Evolutionary conservation across 345 rosid species (phyloP).

Genomic region (Erodium maritimum): DNA sequence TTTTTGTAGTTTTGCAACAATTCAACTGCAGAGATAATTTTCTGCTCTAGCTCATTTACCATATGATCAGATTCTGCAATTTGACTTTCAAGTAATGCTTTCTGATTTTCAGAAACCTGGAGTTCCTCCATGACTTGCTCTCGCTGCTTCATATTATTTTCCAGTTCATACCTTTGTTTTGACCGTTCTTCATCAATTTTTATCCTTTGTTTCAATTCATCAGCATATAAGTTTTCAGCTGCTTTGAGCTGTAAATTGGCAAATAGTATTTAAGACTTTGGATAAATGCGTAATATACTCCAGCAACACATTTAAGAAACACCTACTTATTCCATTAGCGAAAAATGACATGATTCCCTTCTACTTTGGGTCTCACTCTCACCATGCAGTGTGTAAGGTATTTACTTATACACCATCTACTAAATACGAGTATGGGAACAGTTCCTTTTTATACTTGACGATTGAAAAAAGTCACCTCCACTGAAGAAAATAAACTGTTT

Average conservation of each 20-base stretch:
- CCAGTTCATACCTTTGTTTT: conserved; percentile 19
- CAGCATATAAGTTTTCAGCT: conserved; percentile 25
- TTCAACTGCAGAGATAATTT: conserved; percentile 9
- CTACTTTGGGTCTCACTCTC: no score
- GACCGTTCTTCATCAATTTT: conserved; percentile 19
- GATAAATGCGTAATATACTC: no score
- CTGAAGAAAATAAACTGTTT: no score
- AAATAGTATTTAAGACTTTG: no score
- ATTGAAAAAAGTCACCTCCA: neutral
- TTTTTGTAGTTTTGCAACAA: conserved; percentile 11
- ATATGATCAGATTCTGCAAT: conserved; percentile 2
- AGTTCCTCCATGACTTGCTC: neutral
- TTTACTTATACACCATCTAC: no score
- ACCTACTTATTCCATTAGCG: no score
- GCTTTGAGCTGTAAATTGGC: conserved; percentile 23
- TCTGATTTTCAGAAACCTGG: neutral
- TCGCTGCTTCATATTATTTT: conserved; percentile 16
- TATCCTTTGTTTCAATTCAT: conserved; percentile 22
- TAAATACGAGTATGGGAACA: no score
- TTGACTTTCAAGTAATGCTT: conserved; percentile 3
- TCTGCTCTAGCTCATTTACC: conserved; percentile 10
- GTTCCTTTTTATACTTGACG: neutral
- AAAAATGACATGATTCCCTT: no score
- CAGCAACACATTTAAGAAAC: neutral
- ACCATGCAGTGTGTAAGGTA: no score